phyloP scores from a whole-genome alignment of 768 basidiomycete genomes.

The Boletus insuetus region DNA sequence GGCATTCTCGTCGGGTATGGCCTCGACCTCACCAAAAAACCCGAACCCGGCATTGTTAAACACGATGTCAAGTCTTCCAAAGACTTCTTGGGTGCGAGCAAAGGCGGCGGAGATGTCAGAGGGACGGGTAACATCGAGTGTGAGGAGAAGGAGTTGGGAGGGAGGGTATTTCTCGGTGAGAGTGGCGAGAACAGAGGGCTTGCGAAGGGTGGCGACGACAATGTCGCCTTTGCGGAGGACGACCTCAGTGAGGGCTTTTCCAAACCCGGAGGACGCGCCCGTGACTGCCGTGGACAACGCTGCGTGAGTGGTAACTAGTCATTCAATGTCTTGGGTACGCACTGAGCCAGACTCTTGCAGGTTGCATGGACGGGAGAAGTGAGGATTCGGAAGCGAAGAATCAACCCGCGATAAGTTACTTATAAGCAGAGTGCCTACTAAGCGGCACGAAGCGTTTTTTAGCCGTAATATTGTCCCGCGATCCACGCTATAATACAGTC shows the following conservation, averaged over 20 bases:
- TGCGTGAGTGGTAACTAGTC: neutral
- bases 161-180: constrained; percentile 25
- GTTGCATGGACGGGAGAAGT: neutral
- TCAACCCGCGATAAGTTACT: too few relatives aligned
- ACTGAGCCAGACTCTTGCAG: constrained; percentile 11
- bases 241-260: constrained; percentile 29
- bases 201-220: constrained; percentile 42
- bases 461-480: too few relatives aligned
- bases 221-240: constrained; percentile 35
- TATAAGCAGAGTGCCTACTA: too few relatives aligned
- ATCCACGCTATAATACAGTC: too few relatives aligned
- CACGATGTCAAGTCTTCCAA: neutral
- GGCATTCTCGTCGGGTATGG: constrained; percentile 27
- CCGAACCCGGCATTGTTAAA: neutral
- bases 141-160: constrained; percentile 3
- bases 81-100: neutral
- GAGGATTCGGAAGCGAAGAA: neutral
- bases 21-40: constrained; percentile 33
- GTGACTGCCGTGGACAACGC: constrained; percentile 3
- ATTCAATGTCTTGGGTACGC: neutral
- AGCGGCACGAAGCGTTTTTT: too few relatives aligned
- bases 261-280: constrained; percentile 38
- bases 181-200: constrained; percentile 28
- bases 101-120: neutral
- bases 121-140: neutral